Evolutionary conservation across 2,329 filamentous ascomycete genomes (phyloP), one percentile per base, ranked within the genome.

Genomic region (Cladosporium sp.): DNA sequence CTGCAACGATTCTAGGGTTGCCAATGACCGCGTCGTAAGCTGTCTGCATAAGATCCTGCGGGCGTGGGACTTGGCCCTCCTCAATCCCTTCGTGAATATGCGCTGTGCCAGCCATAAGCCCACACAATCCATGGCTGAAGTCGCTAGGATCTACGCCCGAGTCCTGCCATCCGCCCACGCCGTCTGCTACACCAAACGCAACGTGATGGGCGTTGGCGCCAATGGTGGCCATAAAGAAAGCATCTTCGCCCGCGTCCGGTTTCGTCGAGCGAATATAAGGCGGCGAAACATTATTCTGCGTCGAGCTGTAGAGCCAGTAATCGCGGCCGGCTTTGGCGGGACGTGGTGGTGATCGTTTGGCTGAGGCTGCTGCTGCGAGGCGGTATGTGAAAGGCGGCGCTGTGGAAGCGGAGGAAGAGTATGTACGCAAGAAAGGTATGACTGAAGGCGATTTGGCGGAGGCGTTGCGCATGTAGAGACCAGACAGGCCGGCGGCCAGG

Each of bases 81-180:
- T 65, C 63, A 9, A 66, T 45, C 3, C 65, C 69, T 43, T 69
- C 84, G 52, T 86, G 81, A 19, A 67, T 62, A 30, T 70, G 64
- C 20, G 69, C 69, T 6, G 69, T 65, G 8, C 69, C 70, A 2
- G 92, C 90, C 92, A 97, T 97, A 74, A 96, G 89, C 67, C 91
- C 87, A 79, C 94, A 97, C 61, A 99, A 80, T 40, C 89, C 90
- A 72, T 97, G 93, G 3, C 93, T 94, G 75, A 97, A 97, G 75
- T 97, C 90, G 28, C 92, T 92, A 8, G 94, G 92, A 70, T 99
- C 92, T 55, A 99, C 88, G 45, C 92, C 92, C 39, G 89, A 93
- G 67, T 96, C 90, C 63, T 88, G 85, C 92, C 94, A 99, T 37
- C 94, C 94, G 50, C 94, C 94, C 0, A 99, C 94, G 11, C 94